Conservation (phyloP, 2,329 filamentous ascomycete genomes). For the Coleophoma cylindrospora region DNA sequence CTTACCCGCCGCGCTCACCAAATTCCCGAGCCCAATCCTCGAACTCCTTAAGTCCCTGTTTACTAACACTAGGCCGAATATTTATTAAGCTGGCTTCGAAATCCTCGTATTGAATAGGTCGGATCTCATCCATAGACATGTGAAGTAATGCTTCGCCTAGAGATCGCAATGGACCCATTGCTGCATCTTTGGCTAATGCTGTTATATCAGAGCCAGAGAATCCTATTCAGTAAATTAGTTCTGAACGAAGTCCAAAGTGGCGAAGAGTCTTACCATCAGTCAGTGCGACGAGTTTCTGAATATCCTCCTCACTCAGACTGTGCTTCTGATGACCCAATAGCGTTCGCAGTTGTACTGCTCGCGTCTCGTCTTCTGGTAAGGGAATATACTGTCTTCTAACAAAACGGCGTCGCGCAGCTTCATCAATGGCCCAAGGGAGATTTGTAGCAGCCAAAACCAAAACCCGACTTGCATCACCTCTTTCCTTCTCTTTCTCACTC, state of each 20-base stretch:
- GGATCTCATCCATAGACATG: conserved; percentile 92
- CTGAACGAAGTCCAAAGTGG: neutral
- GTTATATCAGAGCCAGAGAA: conserved; percentile 98
- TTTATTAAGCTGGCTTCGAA: conserved; percentile 79
- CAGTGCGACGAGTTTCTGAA: conserved; percentile 66
- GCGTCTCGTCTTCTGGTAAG: conserved; percentile 77
- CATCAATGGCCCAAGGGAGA: conserved; percentile 95
- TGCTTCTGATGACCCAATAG: conserved; percentile 78
- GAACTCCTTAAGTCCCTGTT: conserved; percentile 77
- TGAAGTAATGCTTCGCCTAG: conserved; percentile 84
- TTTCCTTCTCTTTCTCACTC: conserved; percentile 59
- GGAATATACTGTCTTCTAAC: conserved; percentile 95
- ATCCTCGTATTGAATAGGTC: conserved; percentile 76
- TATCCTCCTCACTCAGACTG: conserved; percentile 61
- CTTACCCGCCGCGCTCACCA: conserved; percentile 79
- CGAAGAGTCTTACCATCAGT: conserved; percentile 51
- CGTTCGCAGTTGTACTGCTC: conserved; percentile 72
- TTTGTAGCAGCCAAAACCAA: conserved; percentile 94
- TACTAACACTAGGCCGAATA: conserved; percentile 87
- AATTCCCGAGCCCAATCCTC: conserved; percentile 94
- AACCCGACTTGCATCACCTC: conserved; percentile 80
- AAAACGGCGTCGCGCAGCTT: conserved; percentile 85
- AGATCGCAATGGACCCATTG: conserved; percentile 90
- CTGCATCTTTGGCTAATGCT: conserved; percentile 92
- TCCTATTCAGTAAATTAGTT: conserved; percentile 44